These are phyloP conservation scores for Aspergillus sp. DNA, from an alignment of 2,329 filamentous ascomycete species.

Conservation along the genomic window DNA sequence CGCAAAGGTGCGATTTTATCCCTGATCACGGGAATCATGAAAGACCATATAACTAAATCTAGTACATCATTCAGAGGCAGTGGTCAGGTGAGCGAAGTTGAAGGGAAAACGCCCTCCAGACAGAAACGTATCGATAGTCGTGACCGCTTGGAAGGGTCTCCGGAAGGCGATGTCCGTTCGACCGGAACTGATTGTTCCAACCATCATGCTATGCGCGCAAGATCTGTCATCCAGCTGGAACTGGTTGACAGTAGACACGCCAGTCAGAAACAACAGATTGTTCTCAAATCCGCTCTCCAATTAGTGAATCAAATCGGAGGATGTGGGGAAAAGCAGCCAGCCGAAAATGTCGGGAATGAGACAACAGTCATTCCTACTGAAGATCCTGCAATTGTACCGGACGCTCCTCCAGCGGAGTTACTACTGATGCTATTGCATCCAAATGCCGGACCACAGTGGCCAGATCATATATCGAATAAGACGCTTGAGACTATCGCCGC, in stretches of 20 bases:
- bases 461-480: conserved; percentile 20
- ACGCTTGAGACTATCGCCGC: conserved; percentile 15
- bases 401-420: conserved; percentile 14
- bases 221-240: conserved; percentile 17
- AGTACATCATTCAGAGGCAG: too few species aligned
- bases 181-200: conserved; percentile 8
- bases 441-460: conserved; percentile 14
- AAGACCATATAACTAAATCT: too few species aligned
- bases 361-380: background rate
- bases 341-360: conserved; percentile 2
- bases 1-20: background rate
- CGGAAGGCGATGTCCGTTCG: background rate
- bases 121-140: background rate
- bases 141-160: background rate
- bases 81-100: background rate
- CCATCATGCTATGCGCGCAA: conserved; percentile 20
- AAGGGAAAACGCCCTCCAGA: background rate
- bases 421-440: conserved; percentile 18
- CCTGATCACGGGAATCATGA: background rate
- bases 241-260: conserved; percentile 12
- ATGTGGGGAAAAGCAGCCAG: conserved; percentile 2
- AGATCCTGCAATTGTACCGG: conserved; percentile 1
- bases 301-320: conserved; percentile 14
- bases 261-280: conserved; percentile 12
- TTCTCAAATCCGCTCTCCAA: conserved; percentile 16